Evolutionary conservation across 345 rosid genomes (phyloP), one percentile per base, ranked within the genome.

Genomic region (Acer negundo): DNA sequence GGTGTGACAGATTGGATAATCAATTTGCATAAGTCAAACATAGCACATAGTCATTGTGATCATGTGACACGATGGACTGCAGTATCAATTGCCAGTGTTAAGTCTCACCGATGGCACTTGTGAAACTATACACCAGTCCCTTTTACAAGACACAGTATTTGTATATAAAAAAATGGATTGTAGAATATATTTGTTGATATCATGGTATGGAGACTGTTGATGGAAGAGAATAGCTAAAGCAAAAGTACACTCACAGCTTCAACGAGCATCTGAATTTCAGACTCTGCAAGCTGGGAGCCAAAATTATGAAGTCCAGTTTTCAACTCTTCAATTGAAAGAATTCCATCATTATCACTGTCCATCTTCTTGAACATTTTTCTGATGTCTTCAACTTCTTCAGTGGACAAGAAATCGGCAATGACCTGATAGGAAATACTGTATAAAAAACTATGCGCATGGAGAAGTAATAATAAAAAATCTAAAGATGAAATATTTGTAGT

Each of bases 361-460:
- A 97, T 92, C 85, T 94, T 97, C 91, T 84, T 88, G 89, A 97
- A 97, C 94, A 88, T 87, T 70, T 87, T 98, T 90, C 89, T 94
- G 84, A 94, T 89, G 87, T 90, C 96, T 86, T 89, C 99, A 74
- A 93, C 91, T 89, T 97, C 99, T 80, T 97, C 90, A 11, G 63
- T 78, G 51, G 99, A 94, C 75, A 97, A 89, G 86, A 97, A 97
- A 63, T 97, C 99, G 47, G 98, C 96, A 84, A 97, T 97, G 74
- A 97, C 97, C 98, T 97, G 75, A 55, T 75, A 59, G 23, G 67
- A 70, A 82, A 55, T 59, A 47, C 67, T 72, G 38, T 66, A 62
- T 70, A 4, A 44, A 44, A 35, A 64, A 31, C 13, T 47, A 26
- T 11, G n/a, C 6, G 49, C 42, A n/a, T 10, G 20, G 42, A 46